phyloP scores from a whole-genome alignment of 2,329 filamentous ascomycete genomes.

The Hypoxylon sp. region DNA sequence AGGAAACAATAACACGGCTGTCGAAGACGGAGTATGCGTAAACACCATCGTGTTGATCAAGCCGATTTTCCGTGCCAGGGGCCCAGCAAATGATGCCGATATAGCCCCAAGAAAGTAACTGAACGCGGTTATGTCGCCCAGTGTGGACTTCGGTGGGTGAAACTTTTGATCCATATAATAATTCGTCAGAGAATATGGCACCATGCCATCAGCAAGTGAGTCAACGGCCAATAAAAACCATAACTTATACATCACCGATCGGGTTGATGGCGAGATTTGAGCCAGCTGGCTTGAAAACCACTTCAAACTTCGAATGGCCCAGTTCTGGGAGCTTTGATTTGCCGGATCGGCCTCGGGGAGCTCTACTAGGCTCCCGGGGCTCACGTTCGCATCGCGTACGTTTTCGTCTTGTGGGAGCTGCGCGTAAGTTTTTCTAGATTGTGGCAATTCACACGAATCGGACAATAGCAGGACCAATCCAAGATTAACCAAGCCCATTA shows the following conservation, averaged over 20 bases:
- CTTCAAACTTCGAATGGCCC: conserved; percentile 34
- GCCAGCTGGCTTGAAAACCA: conserved; percentile 60
- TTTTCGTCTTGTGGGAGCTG: conserved; percentile 44
- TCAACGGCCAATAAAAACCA: conserved; percentile 76
- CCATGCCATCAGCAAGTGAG: conserved; percentile 76
- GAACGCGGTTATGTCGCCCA: conserved; percentile 71
- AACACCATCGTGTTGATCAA: conserved; percentile 77
- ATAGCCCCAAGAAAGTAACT: conserved; percentile 68
- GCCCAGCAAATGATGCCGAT: conserved; percentile 70
- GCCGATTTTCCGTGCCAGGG: conserved; percentile 70
- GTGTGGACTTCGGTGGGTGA: conserved; percentile 66
- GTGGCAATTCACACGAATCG: conserved; percentile 64
- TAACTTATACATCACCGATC: conserved; percentile 72
- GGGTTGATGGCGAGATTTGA: conserved; percentile 71
- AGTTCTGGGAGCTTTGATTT: conserved; percentile 33
- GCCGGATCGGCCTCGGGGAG: conserved; percentile 24
- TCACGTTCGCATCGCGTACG: conserved; percentile 5
- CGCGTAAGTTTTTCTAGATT: conserved; percentile 46
- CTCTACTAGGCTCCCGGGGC: conserved; percentile 11
- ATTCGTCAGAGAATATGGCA: conserved; percentile 69
- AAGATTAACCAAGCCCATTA: conserved; percentile 69
- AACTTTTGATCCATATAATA: conserved; percentile 73
- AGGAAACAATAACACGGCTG: conserved; percentile 73
- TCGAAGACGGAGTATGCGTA: conserved; percentile 73
- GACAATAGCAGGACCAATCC: conserved; percentile 63